These are phyloP conservation scores for Ochetophila trinervis DNA, from an alignment of 306 rosid species.

Conservation along the genomic window DNA sequence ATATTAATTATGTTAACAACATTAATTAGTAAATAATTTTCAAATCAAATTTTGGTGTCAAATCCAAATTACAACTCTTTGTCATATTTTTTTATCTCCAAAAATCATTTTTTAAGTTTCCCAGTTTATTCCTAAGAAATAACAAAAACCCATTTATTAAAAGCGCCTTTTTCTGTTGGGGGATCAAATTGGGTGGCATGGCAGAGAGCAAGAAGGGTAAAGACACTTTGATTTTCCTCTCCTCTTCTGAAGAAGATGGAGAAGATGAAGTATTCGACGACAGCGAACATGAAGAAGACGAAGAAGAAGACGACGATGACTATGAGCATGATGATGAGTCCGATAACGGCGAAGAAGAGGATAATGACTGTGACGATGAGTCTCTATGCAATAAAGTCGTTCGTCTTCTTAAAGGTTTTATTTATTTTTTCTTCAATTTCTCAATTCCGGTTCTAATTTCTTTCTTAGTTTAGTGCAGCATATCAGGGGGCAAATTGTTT, in stretches of 20 bases:
- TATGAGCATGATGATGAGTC: not conserved
- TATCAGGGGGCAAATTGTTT: not conserved
- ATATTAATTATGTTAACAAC: no score
- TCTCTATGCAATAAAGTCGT: slow-evolving; percentile 45
- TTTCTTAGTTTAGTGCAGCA: not conserved
- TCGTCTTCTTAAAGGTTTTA: slow-evolving; percentile 48
- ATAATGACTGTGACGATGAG: slow-evolving; percentile 24
- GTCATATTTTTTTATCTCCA: no score
- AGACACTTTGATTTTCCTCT: slow-evolving; percentile 26
- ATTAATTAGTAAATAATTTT: no score
- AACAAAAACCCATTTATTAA: no score
- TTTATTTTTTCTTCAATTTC: not conserved
- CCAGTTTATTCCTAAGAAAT: no score
- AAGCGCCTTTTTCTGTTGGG: no score
- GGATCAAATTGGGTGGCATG: slow-evolving; percentile 22
- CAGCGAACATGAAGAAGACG: not conserved
- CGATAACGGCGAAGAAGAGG: slow-evolving; percentile 21
- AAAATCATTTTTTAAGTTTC: no score
- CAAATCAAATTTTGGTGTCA: no score
- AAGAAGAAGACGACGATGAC: slow-evolving; percentile 6
- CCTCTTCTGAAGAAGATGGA: slow-evolving; percentile 34
- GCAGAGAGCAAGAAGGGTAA: slow-evolving; percentile 22
- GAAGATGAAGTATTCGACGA: slow-evolving; percentile 5
- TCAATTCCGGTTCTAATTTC: not conserved
- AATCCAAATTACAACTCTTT: no score